Base-by-base conservation (phyloP, 345 rosid genomes). In the Erucastrum elatum region DNA sequence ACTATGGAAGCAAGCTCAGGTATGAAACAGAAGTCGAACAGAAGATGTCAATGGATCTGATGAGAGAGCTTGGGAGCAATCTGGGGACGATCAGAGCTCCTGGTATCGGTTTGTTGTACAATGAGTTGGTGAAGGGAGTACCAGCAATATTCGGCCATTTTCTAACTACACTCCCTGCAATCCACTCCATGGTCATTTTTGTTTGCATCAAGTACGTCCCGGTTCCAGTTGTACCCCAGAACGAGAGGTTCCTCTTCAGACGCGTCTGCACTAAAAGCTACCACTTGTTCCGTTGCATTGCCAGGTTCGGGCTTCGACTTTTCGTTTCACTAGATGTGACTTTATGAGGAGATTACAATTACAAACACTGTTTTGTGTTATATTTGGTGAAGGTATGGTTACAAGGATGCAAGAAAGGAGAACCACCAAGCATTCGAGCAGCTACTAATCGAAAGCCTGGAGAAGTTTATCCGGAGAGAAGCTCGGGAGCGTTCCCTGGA, bases 21-120 rank as follows among this genome's bases (percentile, higher is more conserved):
- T 93, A 95, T 73, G 99, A 95, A 85, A 93, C 98, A 60, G 99
- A 95, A 87, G 99, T 95, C 33, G 87, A 89, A 87, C 89, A 93
- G 76, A 95, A 91, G 87, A 63, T 95, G 84, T 93, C 97, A 1
- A 89, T 89, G 97, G 96, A 91, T 84, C 87, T 93, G 84, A 89
- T 91, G 91, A 86, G 96, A 73, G 93, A 93, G 80, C 82, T 95
- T 67, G 99, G 98, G 56, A 84, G 94, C 87, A 90, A 90, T 78
- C 94, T 95, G 16, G 99, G 99, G 74, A 95, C 99, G 33, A 86
- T 95, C 61, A 87, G 98, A 84, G 99, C 98, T 82, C 99, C 99
- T 6, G 97, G 99, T 71, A 95, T 95, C 55, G 99, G 98, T 67
- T 89, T 95, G 87, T 86, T 95, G 68, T 95, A 93, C 77, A 95